Conservation (phyloP, 2,329 filamentous ascomycete species). For the Arthroderma sp. region DNA sequence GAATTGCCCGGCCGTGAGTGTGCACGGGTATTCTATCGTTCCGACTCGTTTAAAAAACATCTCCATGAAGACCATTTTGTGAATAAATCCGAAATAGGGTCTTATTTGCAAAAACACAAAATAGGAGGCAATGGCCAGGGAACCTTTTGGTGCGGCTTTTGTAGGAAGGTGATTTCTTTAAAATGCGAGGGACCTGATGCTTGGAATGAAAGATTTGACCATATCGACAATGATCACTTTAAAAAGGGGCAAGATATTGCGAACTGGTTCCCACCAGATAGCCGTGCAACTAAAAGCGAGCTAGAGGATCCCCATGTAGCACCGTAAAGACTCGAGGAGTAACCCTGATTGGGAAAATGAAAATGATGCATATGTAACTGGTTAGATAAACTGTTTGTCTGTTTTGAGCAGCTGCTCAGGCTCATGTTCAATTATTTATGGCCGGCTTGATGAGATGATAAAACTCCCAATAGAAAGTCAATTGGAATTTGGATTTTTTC, state of each 20-base stretch:
- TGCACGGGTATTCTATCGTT: conserved; percentile 44
- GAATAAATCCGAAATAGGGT: conserved; percentile 19
- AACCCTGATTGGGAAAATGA: no score
- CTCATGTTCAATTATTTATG: no score
- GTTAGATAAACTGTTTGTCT: no score
- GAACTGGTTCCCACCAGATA: conserved; percentile 20
- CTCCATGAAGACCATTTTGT: conserved; percentile 39
- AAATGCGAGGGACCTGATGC: conserved; percentile 39
- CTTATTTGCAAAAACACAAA: conserved; percentile 38
- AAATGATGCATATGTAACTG: no score
- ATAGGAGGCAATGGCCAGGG: conserved; percentile 52
- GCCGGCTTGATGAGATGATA: no score
- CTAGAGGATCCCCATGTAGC: no score
- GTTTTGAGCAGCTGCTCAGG: no score
- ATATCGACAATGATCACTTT: conserved; percentile 53
- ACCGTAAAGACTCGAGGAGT: no score
- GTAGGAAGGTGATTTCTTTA: conserved; percentile 43
- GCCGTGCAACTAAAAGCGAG: conserved; percentile 14
- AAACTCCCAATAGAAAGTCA: no score
- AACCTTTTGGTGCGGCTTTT: conserved; percentile 84
- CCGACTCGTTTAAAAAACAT: conserved; percentile 50
- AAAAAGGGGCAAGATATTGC: conserved; percentile 24
- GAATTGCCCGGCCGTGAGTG: conserved; percentile 33
- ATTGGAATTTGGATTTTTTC: no score
- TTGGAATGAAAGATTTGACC: conserved; percentile 51